Evolutionary conservation across 306 rosid genomes (phyloP), one percentile per base, ranked within the genome.

Genomic region (Cicer arietinum): DNA sequence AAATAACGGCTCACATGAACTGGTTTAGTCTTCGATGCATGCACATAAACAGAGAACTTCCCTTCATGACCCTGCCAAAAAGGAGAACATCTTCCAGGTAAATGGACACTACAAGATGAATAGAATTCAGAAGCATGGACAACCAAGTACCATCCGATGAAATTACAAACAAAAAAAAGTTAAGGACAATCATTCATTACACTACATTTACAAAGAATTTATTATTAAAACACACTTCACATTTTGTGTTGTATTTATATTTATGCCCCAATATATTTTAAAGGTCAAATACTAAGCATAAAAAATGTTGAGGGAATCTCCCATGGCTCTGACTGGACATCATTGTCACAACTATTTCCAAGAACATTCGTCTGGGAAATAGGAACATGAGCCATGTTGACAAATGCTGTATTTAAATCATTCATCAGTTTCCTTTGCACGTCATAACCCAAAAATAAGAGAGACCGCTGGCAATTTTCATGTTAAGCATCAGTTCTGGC

Each of bases 21-120:
- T 35, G 98, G 97, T 83, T 80, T 88, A 40, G 83, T 86, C 86
- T 80, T 92, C 45, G 99, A 95, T 30, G 99, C 94, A 82, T 95
- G 99, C 78, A 95, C 92, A 75, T 90, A 95, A 79, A 95, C 86
- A 56, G 99, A 95, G 85, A 95, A 95, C 84, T 75, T 95, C 56
- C 92, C 99, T 75, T 95, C 99, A 78, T 95, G 98, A 80, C 98
- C 99, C 99, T 95, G 97, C 74, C 62, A 84, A 78, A 71, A 84
- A 57, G 64, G 70, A 69, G 40, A 77, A 68, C 74, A 64, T 70
- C 52, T 63, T 77, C 80, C 50, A 58, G 57, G 75, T 73, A 70
- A 84, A 72, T 62, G 81, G 60, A 77, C 53, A 72, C 20, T 10
- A 53, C 62, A 73, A 71, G 53, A 67, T 67, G 35, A 73, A 59